Base-by-base conservation (phyloP, 2,329 filamentous ascomycete genomes). In the Ophioceras dolichostomum region DNA sequence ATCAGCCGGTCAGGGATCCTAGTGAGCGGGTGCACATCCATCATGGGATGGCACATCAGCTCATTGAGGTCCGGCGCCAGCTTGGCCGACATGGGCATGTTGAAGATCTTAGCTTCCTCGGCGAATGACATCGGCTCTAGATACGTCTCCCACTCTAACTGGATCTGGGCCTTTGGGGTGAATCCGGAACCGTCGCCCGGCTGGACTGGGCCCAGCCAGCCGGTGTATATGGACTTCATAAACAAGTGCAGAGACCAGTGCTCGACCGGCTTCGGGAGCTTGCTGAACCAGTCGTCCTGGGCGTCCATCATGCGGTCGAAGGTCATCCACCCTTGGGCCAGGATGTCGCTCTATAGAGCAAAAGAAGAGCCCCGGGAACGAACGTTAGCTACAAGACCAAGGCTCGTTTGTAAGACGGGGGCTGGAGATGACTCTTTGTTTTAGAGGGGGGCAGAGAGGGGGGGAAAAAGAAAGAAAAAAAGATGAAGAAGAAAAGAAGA, bases 1-100 rank as follows among this genome's bases (percentile, higher is more conserved):
- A 57, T 39, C 9, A 58, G 43, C n/a, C 38, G 27, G 10, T 47
- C 40, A 1, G 55, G 54, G 14, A 57, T 46, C 24, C 24, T 31
- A 3, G 45, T 42, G 8, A 10, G 18, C 5, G 44, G 49, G 34
- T 56, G 47, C 4, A 55, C 36, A 8, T 54, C 47, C 5, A 49
- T 39, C 37, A 51, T 36, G 18, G 10, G 33, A 19, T 17, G 19
- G 19, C 30, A 19, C 16, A 12, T 22, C 24, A 12, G 29, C 10
- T 14, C n/a, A 13, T n/a, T 14, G 14, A 37, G 17, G 22, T 14
- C 20, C 13, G n/a, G 13, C 14, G 17, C 31, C 4, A 13, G 13
- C 10, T 7, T 28, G n/a, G 26, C 30, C 10, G 6, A 10, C 4
- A 17, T n/a, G 14, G 13, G 6, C 17, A 22, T 32, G 12, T 32